These are phyloP conservation scores for Naegleria fowleri DNA, from an alignment of 208 protist genomes.

Conservation along the genomic window DNA sequence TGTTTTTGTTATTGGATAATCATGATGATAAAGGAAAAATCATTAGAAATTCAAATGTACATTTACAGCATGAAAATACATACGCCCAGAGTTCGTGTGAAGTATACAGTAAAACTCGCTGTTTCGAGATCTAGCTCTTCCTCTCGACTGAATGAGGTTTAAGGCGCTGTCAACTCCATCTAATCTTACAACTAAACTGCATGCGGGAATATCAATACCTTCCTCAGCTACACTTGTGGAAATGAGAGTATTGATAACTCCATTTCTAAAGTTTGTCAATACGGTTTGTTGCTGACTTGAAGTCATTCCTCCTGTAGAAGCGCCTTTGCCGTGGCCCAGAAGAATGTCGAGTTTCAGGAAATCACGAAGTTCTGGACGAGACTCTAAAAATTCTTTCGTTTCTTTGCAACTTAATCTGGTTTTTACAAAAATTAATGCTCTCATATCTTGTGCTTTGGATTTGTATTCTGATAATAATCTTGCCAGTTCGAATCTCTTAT, in stretches of 20 bases:
- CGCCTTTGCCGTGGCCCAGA: constrained; percentile 45
- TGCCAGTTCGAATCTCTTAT: background rate
- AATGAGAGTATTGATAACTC: constrained; percentile 54
- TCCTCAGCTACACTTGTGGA: constrained; percentile 64
- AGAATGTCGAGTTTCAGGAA: background rate
- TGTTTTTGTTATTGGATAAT: too few relatives aligned
- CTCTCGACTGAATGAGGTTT: constrained; percentile 61
- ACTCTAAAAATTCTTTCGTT: background rate
- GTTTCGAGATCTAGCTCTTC: constrained; percentile 49
- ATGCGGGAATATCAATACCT: constrained; percentile 59
- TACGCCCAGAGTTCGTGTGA: background rate
- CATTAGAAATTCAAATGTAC: too few relatives aligned
- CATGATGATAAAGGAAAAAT: too few relatives aligned
- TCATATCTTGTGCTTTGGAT: background rate
- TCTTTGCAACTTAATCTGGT: background rate
- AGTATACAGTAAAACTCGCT: constrained; percentile 52
- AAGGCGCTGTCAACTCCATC: constrained; percentile 45
- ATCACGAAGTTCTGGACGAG: background rate
- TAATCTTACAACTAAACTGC: constrained; percentile 61
- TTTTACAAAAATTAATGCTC: constrained; percentile 15
- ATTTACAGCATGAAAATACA: too few relatives aligned
- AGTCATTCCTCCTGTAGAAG: constrained; percentile 45
- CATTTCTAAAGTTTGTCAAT: constrained; percentile 46
- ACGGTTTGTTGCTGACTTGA: constrained; percentile 43
- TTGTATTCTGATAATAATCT: background rate